phyloP scores from a whole-genome alignment of 139 green algal genomes.

The Picocystis salinarum region DNA sequence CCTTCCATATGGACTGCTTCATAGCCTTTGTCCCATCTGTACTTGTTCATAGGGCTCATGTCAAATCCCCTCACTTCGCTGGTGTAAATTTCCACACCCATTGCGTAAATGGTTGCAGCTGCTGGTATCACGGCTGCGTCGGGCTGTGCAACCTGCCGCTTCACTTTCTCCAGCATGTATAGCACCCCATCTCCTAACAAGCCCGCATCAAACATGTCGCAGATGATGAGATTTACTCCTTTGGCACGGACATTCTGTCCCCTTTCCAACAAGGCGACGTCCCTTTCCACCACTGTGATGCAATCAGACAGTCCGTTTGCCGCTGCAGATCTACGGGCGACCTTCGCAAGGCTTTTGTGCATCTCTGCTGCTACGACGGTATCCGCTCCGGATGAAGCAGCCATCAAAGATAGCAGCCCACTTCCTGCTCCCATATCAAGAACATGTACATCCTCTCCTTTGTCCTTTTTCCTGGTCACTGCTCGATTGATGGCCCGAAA shows the following conservation, averaged over 20 bases:
- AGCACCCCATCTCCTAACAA: slow-evolving; percentile 36
- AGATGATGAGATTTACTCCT: slow-evolving; percentile 43
- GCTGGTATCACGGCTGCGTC: slow-evolving; percentile 30
- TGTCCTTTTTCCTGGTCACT: slow-evolving; percentile 8
- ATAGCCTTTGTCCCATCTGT: slow-evolving; percentile 44
- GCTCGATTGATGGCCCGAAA: slow-evolving; percentile 23
- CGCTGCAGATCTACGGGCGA: slow-evolving; percentile 7
- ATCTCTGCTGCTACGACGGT: slow-evolving; percentile 9
- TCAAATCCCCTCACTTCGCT: slow-evolving; percentile 29
- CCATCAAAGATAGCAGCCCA: slow-evolving; percentile 13
- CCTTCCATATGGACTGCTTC: slow-evolving; percentile 26
- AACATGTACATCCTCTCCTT: slow-evolving; percentile 20
- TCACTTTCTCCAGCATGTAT: slow-evolving; percentile 29
- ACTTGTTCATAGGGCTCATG: slow-evolving; percentile 42
- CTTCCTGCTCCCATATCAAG: slow-evolving; percentile 20
- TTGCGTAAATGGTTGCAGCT: slow-evolving; percentile 41
- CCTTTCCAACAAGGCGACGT: slow-evolving; percentile 12
- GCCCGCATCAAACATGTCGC: slow-evolving; percentile 17
- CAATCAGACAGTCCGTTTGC: slow-evolving; percentile 6
- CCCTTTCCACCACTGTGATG: slow-evolving; percentile 9
- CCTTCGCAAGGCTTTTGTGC: slow-evolving; percentile 4
- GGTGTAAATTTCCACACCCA: slow-evolving; percentile 42
- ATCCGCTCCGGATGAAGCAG: slow-evolving; percentile 9
- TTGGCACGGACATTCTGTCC: slow-evolving; percentile 24
- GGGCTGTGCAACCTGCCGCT: slow-evolving; percentile 27